Conservation (phyloP, 1,284 basidiomycete genomes). For the Leccinum pseudoinsigne region DNA sequence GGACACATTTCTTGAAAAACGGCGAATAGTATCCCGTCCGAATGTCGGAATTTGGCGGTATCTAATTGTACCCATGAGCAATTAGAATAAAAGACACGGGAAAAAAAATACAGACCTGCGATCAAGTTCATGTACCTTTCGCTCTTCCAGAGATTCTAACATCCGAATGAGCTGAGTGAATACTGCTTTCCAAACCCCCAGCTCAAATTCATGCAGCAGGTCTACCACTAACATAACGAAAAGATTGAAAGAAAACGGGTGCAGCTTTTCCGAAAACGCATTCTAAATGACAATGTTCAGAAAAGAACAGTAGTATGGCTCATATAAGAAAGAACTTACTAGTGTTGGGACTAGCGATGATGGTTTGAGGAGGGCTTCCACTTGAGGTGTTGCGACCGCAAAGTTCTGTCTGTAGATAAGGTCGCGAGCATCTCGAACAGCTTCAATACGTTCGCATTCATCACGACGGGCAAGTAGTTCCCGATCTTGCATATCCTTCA, state of each 20-base stretch:
- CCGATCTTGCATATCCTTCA: neutral
- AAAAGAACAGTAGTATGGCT: neutral
- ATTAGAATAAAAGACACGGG: neutral
- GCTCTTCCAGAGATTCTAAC: neutral
- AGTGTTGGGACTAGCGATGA: neutral
- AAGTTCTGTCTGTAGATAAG: neutral
- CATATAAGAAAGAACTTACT: neutral
- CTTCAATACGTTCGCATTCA: neutral
- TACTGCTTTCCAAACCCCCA: neutral
- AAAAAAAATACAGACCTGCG: neutral
- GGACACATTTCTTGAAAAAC: neutral
- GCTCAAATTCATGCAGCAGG: neutral
- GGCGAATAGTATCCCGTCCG: neutral
- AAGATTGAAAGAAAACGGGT: neutral
- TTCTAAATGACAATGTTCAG: neutral
- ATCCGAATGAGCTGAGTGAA: neutral
- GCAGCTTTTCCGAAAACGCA: neutral
- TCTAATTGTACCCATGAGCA: neutral
- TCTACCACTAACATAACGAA: neutral
- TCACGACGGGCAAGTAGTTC: neutral
- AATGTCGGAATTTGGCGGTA: neutral
- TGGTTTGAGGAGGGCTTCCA: neutral
- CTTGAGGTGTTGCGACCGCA: neutral
- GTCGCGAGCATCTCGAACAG: neutral
- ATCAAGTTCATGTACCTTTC: neutral